These are phyloP conservation scores for Scheffersomyces stipitis DNA, from an alignment of 805 yeast species.

Conservation along the genomic window DNA sequence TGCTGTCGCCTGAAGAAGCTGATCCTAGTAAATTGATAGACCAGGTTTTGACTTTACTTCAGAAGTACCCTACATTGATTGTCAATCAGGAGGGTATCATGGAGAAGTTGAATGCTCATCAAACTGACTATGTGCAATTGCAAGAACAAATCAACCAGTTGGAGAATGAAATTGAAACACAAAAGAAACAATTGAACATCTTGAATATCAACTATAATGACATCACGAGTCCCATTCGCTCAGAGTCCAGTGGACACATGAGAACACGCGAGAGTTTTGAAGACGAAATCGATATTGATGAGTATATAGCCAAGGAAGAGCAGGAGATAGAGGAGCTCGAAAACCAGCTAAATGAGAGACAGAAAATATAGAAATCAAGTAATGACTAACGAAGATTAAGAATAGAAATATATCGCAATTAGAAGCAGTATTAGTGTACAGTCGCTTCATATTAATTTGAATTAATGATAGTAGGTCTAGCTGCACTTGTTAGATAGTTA, in stretches of 20 bases:
- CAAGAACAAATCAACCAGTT: constrained; percentile 41
- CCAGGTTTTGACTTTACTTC: constrained; percentile 34
- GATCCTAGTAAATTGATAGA: constrained; percentile 8
- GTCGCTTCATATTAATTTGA: no score
- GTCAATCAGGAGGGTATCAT: constrained; percentile 20
- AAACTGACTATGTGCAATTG: constrained; percentile 35
- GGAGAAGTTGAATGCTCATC: constrained; percentile 35
- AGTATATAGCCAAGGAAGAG: constrained; percentile 45
- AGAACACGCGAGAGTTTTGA: constrained; percentile 9
- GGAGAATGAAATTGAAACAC: constrained; percentile 44
- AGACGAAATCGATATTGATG: constrained; percentile 31
- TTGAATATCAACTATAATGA: constrained; percentile 28
- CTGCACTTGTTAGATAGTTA: no score
- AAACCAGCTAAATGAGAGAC: constrained; percentile 25
- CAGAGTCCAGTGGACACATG: constrained; percentile 6
- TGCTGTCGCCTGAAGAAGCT: constrained; percentile 15
- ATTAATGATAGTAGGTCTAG: no score
- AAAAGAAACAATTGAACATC: constrained; percentile 38
- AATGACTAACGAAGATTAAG: constrained; percentile 99
- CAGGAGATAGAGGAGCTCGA: constrained; percentile 46
- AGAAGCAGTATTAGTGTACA: constrained; percentile 99
- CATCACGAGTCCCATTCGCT: constrained; percentile 14
- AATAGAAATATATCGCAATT: constrained; percentile 96
- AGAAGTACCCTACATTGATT: constrained; percentile 24
- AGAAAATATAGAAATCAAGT: constrained; percentile 69